Base-by-base conservation (phyloP, 495 filamentous ascomycete species). In the Aspergillus nanangensis region DNA sequence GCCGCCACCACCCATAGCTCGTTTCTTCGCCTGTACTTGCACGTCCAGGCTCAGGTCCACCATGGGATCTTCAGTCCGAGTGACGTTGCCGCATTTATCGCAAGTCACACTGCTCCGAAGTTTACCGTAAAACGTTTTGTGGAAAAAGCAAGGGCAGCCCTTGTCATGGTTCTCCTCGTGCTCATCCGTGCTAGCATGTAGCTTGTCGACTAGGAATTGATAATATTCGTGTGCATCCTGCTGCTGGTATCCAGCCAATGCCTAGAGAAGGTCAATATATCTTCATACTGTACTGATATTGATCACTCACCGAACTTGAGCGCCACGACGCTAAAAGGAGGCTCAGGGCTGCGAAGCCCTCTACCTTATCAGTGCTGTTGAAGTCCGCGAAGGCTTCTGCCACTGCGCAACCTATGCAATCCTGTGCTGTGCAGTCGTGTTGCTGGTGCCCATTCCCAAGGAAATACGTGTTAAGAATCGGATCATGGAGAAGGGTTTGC, bases 171-270 rank as follows among this genome's bases (percentile, higher is more conserved):
- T 61, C 18, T 74, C 69, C 1, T 53, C 34, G 40, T 65, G 60
- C 27, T 62, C 69, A 17, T 70, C 69, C 2, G 66, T 60, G 25
- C 53, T 60, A 11, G 61, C 66, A 37, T 95, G 90, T 1, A 96
- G 77, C 56, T 89, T 81, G 63, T 95, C 89, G 27, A 91, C 81
- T 4, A 96, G 75, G 58, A 94, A 95, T 59, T 93, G 87, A 68
- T 95, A 89, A 63, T 91, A 96, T 58, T 96, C 91, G 61, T 96
- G 90, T 1, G 90, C 89, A 60, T 96, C 91, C 66, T 95, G 91
- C 64, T 95, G 89, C 48, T 87, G 83, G 55, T 92, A 90, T n/a
- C 89, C 88, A 8, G 88, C 86, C 20, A 95, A 75, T n/a, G 85
- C 79, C 74, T 90, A 69, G 18, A 73, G 70, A 7, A 73, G 72